phyloP scores from a whole-genome alignment of 192 early-diverging fungal species.

The Coemansia reversa region DNA sequence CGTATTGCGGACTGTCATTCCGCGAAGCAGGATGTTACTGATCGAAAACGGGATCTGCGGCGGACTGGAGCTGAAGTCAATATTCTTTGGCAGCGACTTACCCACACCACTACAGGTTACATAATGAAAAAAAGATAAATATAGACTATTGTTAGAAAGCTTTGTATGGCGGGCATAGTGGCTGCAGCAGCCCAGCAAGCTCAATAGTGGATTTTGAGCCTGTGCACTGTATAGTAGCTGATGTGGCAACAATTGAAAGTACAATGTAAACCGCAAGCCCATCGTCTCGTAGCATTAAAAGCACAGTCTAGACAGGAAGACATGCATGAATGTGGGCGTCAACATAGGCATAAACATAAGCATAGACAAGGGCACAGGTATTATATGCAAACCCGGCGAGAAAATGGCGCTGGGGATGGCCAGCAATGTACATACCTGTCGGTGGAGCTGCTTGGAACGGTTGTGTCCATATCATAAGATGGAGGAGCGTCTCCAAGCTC shows the following conservation, averaged over 20 bases:
- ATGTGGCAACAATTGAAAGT: no score
- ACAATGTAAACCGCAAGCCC: no score
- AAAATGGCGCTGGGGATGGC: no score
- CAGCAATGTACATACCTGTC: conserved; percentile 19
- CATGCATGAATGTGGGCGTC: no score
- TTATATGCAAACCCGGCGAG: no score
- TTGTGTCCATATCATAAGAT: conserved; percentile 18
- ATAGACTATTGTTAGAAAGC: neutral
- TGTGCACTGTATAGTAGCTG: no score
- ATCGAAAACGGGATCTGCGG: conserved; percentile 66
- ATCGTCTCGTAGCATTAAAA: no score
- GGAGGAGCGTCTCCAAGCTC: conserved; percentile 24
- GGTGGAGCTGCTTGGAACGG: conserved; percentile 12
- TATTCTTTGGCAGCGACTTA: conserved; percentile 32
- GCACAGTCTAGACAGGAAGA: no score
- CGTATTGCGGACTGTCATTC: conserved; percentile 87
- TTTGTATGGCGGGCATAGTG: neutral
- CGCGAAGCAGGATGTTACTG: conserved; percentile 81
- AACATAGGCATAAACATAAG: no score
- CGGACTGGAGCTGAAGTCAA: conserved; percentile 29
- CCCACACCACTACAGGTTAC: conserved; percentile 13
- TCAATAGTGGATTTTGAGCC: no score
- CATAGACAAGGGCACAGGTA: no score
- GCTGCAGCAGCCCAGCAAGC: neutral
- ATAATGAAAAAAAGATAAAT: neutral